phyloP scores from a whole-genome alignment of 495 filamentous ascomycete species.

The Aspergillus nanangensis region DNA sequence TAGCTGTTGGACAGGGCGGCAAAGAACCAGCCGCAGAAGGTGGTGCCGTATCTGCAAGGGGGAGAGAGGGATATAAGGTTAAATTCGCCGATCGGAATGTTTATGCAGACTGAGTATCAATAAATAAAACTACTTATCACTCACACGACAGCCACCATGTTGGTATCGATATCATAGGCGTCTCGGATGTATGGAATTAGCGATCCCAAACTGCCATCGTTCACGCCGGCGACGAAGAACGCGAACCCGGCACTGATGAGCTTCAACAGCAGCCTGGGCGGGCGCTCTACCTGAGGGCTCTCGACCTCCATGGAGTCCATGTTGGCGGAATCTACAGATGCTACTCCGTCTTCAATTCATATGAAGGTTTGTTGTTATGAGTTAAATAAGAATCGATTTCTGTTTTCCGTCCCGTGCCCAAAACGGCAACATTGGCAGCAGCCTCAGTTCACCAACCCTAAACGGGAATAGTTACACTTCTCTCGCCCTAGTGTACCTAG shows the following conservation, averaged over 20 bases:
- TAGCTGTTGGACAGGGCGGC: conserved; percentile 27
- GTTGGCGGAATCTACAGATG: neutral
- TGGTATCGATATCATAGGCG: conserved; percentile 42
- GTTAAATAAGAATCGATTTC: neutral
- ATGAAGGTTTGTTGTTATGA: neutral
- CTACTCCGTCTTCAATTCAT: neutral
- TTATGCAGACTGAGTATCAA: too few relatives aligned
- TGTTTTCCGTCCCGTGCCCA: neutral
- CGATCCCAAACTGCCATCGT: conserved; percentile 50
- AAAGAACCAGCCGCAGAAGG: conserved; percentile 27
- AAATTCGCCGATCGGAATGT: neutral
- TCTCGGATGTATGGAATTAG: conserved; percentile 52
- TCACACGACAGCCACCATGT: conserved; percentile 23
- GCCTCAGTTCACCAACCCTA: neutral
- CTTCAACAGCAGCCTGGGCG: conserved; percentile 17
- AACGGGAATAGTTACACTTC: neutral
- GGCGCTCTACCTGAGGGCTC: neutral
- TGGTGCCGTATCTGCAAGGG: conserved; percentile 20
- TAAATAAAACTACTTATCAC: too few relatives aligned
- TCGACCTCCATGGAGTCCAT: conserved; percentile 8
- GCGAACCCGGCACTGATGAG: conserved; percentile 22
- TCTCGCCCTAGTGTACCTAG: neutral
- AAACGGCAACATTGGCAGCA: conserved; percentile 4
- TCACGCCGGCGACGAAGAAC: conserved; percentile 28
- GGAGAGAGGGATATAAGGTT: neutral